Base-by-base conservation (phyloP, 768 basidiomycete species). In the Lactarius quietus region DNA sequence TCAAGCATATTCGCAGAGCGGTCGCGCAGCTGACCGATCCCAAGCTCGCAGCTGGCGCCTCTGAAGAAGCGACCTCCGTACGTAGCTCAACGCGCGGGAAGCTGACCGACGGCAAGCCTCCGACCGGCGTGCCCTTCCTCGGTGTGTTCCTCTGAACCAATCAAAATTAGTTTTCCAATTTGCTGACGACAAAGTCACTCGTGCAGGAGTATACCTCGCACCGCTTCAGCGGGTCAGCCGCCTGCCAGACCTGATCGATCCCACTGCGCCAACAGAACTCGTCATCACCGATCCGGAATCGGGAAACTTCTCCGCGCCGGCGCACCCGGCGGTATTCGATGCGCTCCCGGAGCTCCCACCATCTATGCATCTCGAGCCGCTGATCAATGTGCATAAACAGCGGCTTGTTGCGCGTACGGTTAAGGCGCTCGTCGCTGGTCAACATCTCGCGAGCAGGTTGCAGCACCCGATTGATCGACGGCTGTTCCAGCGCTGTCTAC, bases 341-440 rank as follows among this genome's bases (percentile, higher is more conserved):
- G 80, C 86, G 15, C 81, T 94, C 7, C 81, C 86, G 3, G 83
- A 87, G 9, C 83, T 93, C 5, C 92, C 92, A 0, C 72, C 84
- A 1, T 83, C 84, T n/a, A 90, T 93, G 80, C 84, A 87, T 66
- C 82, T 94, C 33, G 91, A 93, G 70, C 91, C 92, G 4, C 76
- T 94, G 64, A 91, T 94, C 77, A 94, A 93, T 72, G 88, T 94
- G 7, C 90, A 93, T 75, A 93, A 94, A 75, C 92, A 94, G 73
- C 85, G 92, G 39, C 77, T 88, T 69, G 89, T 92, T 59, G 90
- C 92, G 12, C 83, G 83, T 18, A 87, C 91, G 48, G 90, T 93
- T 77, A 92, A 92, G 74, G 82, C 84, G 8, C 77, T 93, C 61
- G 90, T 93, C 9, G 86, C 88, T 12, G 90, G 90, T 2, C 92